Evolutionary conservation across 2,329 filamentous ascomycete species (phyloP), one percentile per base, ranked within the genome.

Genomic region (Aschersonia sp.): DNA sequence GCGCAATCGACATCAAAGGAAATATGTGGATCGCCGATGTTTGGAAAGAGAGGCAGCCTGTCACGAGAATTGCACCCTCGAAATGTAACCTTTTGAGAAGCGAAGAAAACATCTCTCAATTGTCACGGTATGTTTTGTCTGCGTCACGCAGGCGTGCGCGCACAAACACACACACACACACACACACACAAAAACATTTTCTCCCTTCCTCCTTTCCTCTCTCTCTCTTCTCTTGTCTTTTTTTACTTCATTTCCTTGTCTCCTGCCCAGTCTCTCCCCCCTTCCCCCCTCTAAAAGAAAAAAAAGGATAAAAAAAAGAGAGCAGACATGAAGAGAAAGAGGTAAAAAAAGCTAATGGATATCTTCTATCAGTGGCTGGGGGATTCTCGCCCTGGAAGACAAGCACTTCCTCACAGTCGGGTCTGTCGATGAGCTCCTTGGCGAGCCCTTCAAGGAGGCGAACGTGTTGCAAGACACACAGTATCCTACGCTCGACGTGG

Each of bases 1-100:
- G 69, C 30, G 75, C 71, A 1, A 59, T 75, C 30, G 75, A 78
- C 43, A 72, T 79, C 40, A 55, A 59, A 9, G 75, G 73, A 1
- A 58, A 53, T 7, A 55, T 69, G 5, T 78, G 72, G 70, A 51
- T 77, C 9, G 63, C 74, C 42, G 64, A 75, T 43, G 75, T 80
- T 10, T 79, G 74, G 75, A 65, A 62, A 38, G 49, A 58, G 53
- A 56, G 4, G 53, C 68, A 20, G 47, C 38, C 5, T 38, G 20
- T 20, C 20, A 20, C 20, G 20, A 20, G 20, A 20, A 20, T 20
- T 20, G 20, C 20, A 20, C 20, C 20, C 20, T 20, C 20, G 20
- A 20, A 20, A 20, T 20, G 20, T 20, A 20, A 20, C 20, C 20
- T 20, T 2, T 20, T 20, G 20, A 20, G 51, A 46, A 65, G 60